A percentile compares a stretch with the other conserved stretches of the same genome.
phyloP scores from a whole-genome alignment of 106 monocot species.

The Ottelia alismoides region DNA sequence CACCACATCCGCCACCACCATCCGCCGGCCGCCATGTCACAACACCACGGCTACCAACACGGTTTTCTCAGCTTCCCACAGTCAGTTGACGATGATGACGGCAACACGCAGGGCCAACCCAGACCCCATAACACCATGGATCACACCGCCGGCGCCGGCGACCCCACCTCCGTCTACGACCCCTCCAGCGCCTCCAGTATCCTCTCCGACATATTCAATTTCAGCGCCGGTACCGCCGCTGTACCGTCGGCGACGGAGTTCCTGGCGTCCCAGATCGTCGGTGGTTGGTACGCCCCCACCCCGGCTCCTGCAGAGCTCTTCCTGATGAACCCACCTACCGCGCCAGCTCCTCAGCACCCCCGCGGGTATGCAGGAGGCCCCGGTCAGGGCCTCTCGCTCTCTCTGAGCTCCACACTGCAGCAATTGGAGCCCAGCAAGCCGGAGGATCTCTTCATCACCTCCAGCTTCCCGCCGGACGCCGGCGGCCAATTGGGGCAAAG shows the following conservation, averaged over 20 bases:
- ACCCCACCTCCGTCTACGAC: slow-evolving; percentile 19
- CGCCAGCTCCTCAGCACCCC: slow-evolving; percentile 11
- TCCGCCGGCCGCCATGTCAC: slow-evolving; percentile 19
- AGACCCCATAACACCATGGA: too few relatives aligned
- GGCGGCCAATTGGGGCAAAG: slow-evolving; percentile 9
- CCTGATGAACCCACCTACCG: slow-evolving; percentile 34
- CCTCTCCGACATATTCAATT: slow-evolving; percentile 91
- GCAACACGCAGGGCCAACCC: too few relatives aligned
- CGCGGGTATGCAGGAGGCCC: slow-evolving; percentile 25
- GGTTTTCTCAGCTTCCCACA: slow-evolving; percentile 48
- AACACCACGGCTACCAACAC: slow-evolving; percentile 67
- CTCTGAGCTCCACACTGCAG: slow-evolving; percentile 52
- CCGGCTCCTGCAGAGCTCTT: slow-evolving; percentile 60
- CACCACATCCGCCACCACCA: background rate
- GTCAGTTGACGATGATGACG: slow-evolving; percentile 35
- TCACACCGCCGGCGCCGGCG: slow-evolving; percentile 11
- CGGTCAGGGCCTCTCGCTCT: slow-evolving; percentile 59
- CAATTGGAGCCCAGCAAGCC: slow-evolving; percentile 62
- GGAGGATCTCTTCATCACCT: slow-evolving; percentile 32
- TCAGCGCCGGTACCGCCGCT: slow-evolving; percentile 11
- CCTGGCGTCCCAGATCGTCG: slow-evolving; percentile 40
- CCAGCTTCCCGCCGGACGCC: slow-evolving; percentile 33
- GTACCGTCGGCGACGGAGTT: slow-evolving; percentile 39
- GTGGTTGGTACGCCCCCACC: slow-evolving; percentile 26
- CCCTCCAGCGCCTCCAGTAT: slow-evolving; percentile 20